Conservation (phyloP, 129 eudicot genomes). For the Lactuca sativa region DNA sequence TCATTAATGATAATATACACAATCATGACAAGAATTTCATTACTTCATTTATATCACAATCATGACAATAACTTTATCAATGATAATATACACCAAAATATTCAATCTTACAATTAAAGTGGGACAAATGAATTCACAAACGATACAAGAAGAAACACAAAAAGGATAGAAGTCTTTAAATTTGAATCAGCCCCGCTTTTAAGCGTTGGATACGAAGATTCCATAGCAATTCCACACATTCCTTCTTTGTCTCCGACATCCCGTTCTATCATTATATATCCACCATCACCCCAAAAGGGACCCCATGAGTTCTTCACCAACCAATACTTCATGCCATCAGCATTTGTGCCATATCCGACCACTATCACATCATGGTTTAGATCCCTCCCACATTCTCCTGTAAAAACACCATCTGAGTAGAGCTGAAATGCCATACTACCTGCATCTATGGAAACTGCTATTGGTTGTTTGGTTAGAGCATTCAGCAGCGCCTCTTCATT, state of each 20-base stretch:
- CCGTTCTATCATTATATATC: constrained; percentile 29
- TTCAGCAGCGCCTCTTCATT: constrained; percentile 12
- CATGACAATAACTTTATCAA: too few relatives aligned
- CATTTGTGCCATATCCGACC: constrained; percentile 21
- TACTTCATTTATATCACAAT: too few relatives aligned
- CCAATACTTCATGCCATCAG: constrained; percentile 33
- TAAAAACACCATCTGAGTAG: constrained; percentile 21
- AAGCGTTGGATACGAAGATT: constrained; percentile 30
- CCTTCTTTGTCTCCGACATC: constrained; percentile 20
- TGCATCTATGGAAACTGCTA: constrained; percentile 30
- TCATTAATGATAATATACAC: too few relatives aligned
- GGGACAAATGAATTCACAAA: neutral
- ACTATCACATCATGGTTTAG: constrained; percentile 29
- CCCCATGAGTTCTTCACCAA: constrained; percentile 37
- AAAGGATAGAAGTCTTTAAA: neutral
- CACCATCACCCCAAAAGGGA: constrained; percentile 33
- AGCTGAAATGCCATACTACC: constrained; percentile 10
- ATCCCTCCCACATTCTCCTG: constrained; percentile 23
- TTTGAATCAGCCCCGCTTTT: too few relatives aligned
- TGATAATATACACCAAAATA: too few relatives aligned
- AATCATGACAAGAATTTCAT: too few relatives aligned
- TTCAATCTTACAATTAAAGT: neutral
- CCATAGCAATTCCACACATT: constrained; percentile 32
- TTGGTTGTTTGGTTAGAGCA: constrained; percentile 30
- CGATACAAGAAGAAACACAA: neutral